Evolutionary conservation across 1,284 basidiomycete genomes (phyloP).

Genomic region (Marasmius oreades): DNA sequence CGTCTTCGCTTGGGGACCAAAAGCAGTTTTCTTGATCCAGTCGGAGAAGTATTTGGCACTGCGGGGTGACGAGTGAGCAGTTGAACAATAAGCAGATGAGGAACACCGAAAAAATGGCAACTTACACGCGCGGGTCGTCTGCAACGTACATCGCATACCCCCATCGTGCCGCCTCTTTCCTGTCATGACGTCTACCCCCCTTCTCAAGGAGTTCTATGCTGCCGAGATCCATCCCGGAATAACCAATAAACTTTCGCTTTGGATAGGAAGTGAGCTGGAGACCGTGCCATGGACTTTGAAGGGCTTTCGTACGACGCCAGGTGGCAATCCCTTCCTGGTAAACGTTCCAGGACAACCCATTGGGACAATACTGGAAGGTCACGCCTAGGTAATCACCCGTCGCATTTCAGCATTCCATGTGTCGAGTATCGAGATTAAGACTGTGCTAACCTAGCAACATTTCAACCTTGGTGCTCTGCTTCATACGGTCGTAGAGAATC

Average conservation of each 20-base stretch:
- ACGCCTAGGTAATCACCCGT: slow-evolving; percentile 3
- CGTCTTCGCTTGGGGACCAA: not conserved
- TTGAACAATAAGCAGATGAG: not conserved
- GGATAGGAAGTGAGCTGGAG: not conserved
- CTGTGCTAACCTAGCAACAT: not conserved
- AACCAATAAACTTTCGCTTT: not conserved
- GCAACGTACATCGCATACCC: slow-evolving; percentile 3
- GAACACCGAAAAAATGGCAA: not conserved
- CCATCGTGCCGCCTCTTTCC: slow-evolving; percentile 1
- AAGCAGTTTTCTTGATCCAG: not conserved
- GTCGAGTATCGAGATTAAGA: not conserved
- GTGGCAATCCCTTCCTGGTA: slow-evolving; percentile 8
- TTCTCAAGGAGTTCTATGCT: not conserved
- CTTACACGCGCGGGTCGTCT: not conserved
- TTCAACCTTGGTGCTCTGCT: not conserved
- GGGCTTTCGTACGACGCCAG: not conserved
- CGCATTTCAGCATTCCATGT: not conserved
- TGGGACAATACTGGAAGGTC: not conserved
- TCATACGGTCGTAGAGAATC: not conserved
- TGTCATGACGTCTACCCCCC: not conserved
- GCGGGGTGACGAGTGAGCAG: not conserved
- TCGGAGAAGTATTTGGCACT: not conserved
- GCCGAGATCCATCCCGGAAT: slow-evolving; percentile 1
- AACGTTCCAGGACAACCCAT: slow-evolving; percentile 12
- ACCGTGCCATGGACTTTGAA: not conserved